Conservation (phyloP, 805 yeast species). For the Candida nitratophila region DNA sequence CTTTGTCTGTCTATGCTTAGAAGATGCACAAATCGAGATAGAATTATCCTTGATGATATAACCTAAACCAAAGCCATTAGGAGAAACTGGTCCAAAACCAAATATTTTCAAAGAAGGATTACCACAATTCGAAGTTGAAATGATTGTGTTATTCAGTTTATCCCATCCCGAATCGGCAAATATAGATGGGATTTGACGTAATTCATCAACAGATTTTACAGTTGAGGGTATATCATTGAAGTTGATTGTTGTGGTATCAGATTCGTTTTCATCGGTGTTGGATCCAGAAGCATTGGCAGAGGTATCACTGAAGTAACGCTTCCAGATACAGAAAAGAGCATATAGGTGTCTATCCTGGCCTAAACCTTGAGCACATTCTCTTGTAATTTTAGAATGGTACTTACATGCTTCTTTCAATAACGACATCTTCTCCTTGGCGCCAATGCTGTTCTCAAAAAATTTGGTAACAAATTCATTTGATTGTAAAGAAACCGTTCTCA, state of each 20-base stretch:
- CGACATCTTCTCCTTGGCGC: conserved; percentile 52
- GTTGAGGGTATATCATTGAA: conserved; percentile 17
- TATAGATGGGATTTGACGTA: conserved; percentile 55
- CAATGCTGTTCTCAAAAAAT: conserved; percentile 61
- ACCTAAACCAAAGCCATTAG: conserved; percentile 91
- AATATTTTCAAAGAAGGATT: conserved; percentile 80
- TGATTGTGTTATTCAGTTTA: conserved; percentile 66
- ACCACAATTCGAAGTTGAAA: conserved; percentile 87
- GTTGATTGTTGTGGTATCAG: conserved; percentile 27
- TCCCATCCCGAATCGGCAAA: conserved; percentile 90
- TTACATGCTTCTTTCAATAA: conserved; percentile 62
- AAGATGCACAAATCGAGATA: conserved; percentile 73
- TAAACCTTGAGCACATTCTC: conserved; percentile 61
- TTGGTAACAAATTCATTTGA: conserved; percentile 78
- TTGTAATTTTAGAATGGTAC: conserved; percentile 62
- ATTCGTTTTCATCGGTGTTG: conserved; percentile 18
- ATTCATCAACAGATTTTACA: conserved; percentile 13
- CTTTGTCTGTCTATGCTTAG: conserved; percentile 82
- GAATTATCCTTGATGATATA: conserved; percentile 79
- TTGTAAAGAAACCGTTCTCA: conserved; percentile 75
- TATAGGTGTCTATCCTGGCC: conserved; percentile 93
- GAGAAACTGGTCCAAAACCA: conserved; percentile 88
- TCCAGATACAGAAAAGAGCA: conserved; percentile 86
- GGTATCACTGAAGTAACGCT: conserved; percentile 40
- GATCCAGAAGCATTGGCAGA: conserved; percentile 5